Base-by-base conservation (phyloP, 2,329 filamentous ascomycete genomes). In the Arthrobotrys sinensis region DNA sequence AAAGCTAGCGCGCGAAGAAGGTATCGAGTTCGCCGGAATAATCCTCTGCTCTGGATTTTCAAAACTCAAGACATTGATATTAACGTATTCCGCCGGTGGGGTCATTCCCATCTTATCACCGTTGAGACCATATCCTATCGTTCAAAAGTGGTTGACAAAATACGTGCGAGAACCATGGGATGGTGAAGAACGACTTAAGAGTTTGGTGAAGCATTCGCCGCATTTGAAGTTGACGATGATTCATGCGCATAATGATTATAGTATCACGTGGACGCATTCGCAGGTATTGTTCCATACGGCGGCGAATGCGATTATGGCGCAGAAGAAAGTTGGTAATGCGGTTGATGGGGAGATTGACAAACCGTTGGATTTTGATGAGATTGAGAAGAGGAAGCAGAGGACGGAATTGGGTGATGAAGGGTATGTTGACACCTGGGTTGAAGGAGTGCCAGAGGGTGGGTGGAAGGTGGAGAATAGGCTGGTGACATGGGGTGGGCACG, bases 161-260 rank as follows among this genome's bases (percentile, higher is more conserved):
- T 88, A 88, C 66, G 88, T 97, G 11, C 86, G 91, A n/a, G 95
- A 98, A 82, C 90, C 88, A 76, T 99, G 96, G 96, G 87, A 89
- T 57, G 93, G 92, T 0, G 88, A 88, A 0, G 86, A 88, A 32
- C 88, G 94, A 3, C 85, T 97, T 8, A 85, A 86, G 66, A 89
- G 87, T 53, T 85, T 90, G 80, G 87, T 89, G 12, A 85, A 83
- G 46, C 83, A 84, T 80, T 88, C 85, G 79, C 86, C 78, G 86
- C 86, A 82, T 82, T 80, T 96, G 8, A 87, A 90, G 21, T 85
- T 97, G 19, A 90, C 89, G 50, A 85, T 97, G 48, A 85, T 98
- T 1, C 95, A 97, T 82, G 92, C 94, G 14, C 88, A 88, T 67
- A 89, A 97, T 82, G 95, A 98, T 83, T 86, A 86, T 75, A 93